These are phyloP conservation scores for Pythium vanterpoolii DNA, from an alignment of 352 stramenopile species.

Conservation along the genomic window DNA sequence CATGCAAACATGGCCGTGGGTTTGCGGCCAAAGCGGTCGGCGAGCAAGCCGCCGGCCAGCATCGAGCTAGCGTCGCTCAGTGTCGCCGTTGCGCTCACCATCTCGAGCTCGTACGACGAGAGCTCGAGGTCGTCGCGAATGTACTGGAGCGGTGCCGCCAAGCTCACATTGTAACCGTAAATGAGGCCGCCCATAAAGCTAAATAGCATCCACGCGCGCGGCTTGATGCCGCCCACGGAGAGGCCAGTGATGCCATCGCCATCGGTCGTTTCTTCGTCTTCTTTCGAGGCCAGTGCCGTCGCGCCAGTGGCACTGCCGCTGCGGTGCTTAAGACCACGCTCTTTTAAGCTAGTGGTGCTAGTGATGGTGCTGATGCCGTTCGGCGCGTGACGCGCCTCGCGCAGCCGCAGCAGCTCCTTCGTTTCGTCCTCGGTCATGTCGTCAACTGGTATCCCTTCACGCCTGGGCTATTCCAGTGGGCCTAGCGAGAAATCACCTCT, in stretches of 20 bases:
- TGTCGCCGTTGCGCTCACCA: conserved; percentile 74
- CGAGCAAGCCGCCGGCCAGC: conserved; percentile 65
- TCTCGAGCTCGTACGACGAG: conserved; percentile 62
- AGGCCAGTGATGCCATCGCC: neutral
- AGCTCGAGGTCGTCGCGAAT: conserved; percentile 70
- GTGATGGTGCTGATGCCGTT: neutral
- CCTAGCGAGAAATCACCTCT: neutral
- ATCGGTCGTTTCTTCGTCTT: neutral
- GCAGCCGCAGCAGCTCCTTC: conserved; percentile 57
- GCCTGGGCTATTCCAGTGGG: neutral
- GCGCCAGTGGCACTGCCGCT: neutral
- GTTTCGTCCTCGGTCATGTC: conserved; percentile 46
- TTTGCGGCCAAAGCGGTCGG: conserved; percentile 73
- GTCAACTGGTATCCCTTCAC: neutral
- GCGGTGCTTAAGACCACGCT: neutral
- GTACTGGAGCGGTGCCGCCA: conserved; percentile 79
- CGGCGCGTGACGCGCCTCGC: conserved; percentile 22
- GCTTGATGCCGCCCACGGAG: conserved; percentile 32
- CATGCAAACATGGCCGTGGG: conserved; percentile 71
- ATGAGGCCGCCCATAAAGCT: conserved; percentile 82
- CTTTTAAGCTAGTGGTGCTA: neutral
- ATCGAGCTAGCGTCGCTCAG: conserved; percentile 80
- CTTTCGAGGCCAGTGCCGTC: conserved; percentile 12
- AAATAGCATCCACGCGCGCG: conserved; percentile 72
- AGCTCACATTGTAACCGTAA: conserved; percentile 86